Conservation (phyloP, 2,329 filamentous ascomycete genomes). For the Colletotrichum musae region DNA sequence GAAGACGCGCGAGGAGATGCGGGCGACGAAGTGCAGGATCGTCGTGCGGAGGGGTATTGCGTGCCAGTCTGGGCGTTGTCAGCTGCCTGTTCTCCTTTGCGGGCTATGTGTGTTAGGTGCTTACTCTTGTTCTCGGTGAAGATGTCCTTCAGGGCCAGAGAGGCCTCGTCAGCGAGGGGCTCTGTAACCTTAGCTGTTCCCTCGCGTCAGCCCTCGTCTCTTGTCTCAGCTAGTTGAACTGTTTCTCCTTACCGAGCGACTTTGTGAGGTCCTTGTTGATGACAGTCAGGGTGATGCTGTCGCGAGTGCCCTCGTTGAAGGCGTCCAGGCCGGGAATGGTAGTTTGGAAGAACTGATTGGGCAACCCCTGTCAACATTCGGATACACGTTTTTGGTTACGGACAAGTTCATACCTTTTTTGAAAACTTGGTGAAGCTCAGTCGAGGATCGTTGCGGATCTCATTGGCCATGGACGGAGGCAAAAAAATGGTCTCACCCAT, state of each 20-base stretch:
- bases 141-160: slow-evolving; percentile 9
- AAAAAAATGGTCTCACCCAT: slow-evolving; percentile 16
- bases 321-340: slow-evolving; percentile 10
- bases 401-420: neutral
- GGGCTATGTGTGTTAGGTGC: no score
- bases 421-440: slow-evolving; percentile 20
- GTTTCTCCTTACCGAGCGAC: slow-evolving; percentile 3
- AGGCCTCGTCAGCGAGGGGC: slow-evolving; percentile 26
- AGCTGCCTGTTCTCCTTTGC: neutral
- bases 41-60: slow-evolving; percentile 18
- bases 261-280: slow-evolving; percentile 35
- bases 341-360: slow-evolving; percentile 19
- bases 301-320: slow-evolving; percentile 20
- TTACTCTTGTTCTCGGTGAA: slow-evolving; percentile 13
- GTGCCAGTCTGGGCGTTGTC: slow-evolving; percentile 43
- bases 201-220: neutral
- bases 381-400: neutral
- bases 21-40: slow-evolving; percentile 56
- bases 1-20: slow-evolving; percentile 65
- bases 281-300: slow-evolving; percentile 9
- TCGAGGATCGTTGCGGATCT: slow-evolving; percentile 8
- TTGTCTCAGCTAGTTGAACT: no score
- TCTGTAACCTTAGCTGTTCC: slow-evolving; percentile 30
- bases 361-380: neutral
- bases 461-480: slow-evolving; percentile 25